Evolutionary conservation across 2,329 filamentous ascomycete genomes (phyloP), one percentile per base, ranked within the genome.

Genomic region (Sclerotinia sclerotiorum): DNA sequence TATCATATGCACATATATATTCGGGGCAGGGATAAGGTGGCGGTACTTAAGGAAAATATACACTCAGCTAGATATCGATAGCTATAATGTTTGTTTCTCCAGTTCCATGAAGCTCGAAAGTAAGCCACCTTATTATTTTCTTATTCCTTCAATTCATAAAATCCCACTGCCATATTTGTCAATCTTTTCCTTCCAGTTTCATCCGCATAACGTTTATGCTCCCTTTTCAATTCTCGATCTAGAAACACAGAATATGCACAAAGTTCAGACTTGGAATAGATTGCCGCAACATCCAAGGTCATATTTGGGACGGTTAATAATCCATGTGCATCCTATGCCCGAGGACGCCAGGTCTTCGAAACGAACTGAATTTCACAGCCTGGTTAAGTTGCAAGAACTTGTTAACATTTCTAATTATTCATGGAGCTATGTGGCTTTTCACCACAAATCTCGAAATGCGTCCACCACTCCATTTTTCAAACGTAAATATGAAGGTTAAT

Each of bases 321-420:
- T 15, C 54, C 21, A 35, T 5, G 21, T n/a, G 2, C 29, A 10
- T 32, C 0, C 21, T 7, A 29, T 11, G 21, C n/a, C 19, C 10
- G 11, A 15, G 10, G 5, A 35, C 5, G 7, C 19, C 19, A 1
- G 2, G 17, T n/a, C 5, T 3, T 3, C 21, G n/a, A 2, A 3
- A 11, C 15, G 15, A 48, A 48, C 21, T n/a, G 5, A 10, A 48
- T 48, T 1, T 48, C 19, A 19, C 19, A 48, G 46, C 46, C 19
- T 48, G 21, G 5, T 48, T n/a, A 8, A 48, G 21, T 42, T 42
- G n/a, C n/a, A 17, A 42, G 39, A 42, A 13, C 13, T 17, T 42
- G 10, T 6, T 13, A 5, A 42, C 39, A 42, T 42, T 42, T 4
- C 39, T 42, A 15, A 42, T 5, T 5, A 17, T 1, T 42, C 39